phyloP scores from a whole-genome alignment of 768 basidiomycete genomes.

The Trametes villosa region DNA sequence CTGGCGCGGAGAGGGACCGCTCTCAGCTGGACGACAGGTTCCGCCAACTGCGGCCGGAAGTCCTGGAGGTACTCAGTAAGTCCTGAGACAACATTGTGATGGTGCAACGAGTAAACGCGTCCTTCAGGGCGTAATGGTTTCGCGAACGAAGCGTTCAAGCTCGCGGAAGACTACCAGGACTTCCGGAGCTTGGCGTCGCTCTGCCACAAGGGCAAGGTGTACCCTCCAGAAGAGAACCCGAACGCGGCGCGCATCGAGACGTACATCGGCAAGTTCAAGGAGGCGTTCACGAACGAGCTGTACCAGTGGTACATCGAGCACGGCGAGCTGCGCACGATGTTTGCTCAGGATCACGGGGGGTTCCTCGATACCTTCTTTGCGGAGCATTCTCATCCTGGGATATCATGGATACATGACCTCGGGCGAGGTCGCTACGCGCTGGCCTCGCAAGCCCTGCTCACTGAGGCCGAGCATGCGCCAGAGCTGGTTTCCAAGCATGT shows the following conservation, averaged over 20 bases:
- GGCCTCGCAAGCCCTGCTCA: constrained; percentile 66
- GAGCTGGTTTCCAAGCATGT: constrained; percentile 82
- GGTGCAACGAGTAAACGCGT: neutral
- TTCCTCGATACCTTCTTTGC: constrained; percentile 79
- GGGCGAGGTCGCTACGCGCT: constrained; percentile 65
- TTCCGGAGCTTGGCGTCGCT: constrained; percentile 85
- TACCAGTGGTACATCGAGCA: constrained; percentile 93
- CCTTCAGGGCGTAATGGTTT: constrained; percentile 66
- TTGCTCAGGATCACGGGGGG: constrained; percentile 70
- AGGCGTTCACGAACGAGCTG: constrained; percentile 87
- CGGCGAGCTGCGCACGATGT: constrained; percentile 81
- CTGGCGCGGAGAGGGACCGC: constrained; percentile 56
- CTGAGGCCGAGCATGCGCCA: constrained; percentile 59
- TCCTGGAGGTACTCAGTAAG: constrained; percentile 83
- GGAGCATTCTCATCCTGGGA: constrained; percentile 55
- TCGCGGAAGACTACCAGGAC: constrained; percentile 88
- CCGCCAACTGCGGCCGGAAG: constrained; percentile 69
- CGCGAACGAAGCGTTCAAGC: constrained; percentile 69
- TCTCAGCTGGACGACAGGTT: constrained; percentile 70
- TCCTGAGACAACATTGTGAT: constrained; percentile 3
- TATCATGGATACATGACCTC: constrained; percentile 91
- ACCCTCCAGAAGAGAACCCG: constrained; percentile 66
- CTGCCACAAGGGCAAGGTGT: constrained; percentile 71
- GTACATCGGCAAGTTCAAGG: constrained; percentile 79
- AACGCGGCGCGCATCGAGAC: constrained; percentile 61